Evolutionary conservation across 2,329 filamentous ascomycete species (phyloP).

Genomic region (Polytolypa hystricis): DNA sequence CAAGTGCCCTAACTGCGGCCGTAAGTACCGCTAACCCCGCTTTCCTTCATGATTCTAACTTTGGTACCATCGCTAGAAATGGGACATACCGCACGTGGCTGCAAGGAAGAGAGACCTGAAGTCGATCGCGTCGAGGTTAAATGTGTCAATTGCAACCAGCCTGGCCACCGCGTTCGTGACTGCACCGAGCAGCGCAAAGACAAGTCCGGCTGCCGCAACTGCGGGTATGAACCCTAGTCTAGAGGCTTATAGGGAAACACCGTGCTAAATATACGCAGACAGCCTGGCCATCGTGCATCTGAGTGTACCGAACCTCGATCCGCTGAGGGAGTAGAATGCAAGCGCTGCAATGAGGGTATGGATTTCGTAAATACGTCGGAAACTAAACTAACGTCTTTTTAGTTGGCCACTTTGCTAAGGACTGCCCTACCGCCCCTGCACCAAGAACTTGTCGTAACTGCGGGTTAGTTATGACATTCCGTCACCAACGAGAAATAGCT

Average conservation of each 20-base stretch:
- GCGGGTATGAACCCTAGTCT: constrained; percentile 28
- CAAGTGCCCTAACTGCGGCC: constrained; percentile 41
- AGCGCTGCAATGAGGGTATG: constrained; percentile 32
- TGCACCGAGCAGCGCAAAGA: constrained; percentile 30
- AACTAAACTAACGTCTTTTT: constrained; percentile 8
- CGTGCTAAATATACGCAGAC: constrained; percentile 19
- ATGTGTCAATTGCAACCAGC: constrained; percentile 39
- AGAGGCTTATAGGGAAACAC: not conserved
- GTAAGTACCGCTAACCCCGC: constrained; percentile 19
- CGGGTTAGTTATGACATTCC: constrained; percentile 21
- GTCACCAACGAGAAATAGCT: not conserved
- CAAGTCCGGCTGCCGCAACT: constrained; percentile 41
- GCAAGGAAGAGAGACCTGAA: constrained; percentile 35
- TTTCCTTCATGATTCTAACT: too few species aligned
- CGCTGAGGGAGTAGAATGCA: constrained; percentile 35
- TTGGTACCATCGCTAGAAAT: constrained; percentile 29
- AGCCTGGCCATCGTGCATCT: constrained; percentile 35
- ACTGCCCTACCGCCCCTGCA: constrained; percentile 30
- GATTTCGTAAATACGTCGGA: not conserved
- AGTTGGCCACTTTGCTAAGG: constrained; percentile 38
- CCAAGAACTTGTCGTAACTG: constrained; percentile 35
- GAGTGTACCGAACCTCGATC: constrained; percentile 39
- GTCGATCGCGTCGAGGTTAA: constrained; percentile 34
- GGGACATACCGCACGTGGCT: constrained; percentile 38
- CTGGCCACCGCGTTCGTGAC: constrained; percentile 40